Evolutionary conservation across 2,329 filamentous ascomycete genomes (phyloP), one percentile per base, ranked within the genome.

Genomic region (Plectosphaerella cucumerina): DNA sequence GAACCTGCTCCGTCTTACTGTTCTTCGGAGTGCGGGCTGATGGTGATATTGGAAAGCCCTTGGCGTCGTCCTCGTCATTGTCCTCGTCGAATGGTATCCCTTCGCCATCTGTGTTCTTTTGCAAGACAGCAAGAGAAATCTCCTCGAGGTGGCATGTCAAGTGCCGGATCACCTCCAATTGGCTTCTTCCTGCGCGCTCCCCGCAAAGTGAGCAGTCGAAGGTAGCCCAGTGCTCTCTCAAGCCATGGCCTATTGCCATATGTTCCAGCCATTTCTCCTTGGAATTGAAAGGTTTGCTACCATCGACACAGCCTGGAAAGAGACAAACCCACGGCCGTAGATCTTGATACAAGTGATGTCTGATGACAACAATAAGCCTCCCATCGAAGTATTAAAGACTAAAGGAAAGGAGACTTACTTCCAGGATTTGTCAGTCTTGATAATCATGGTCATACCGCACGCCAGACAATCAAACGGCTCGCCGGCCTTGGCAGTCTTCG

Each of bases 81-180:
- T n/a, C n/a, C n/a, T n/a, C n/a, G n/a, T n/a, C n/a, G n/a, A n/a
- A n/a, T n/a, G n/a, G n/a, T n/a, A n/a, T n/a, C n/a, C n/a, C n/a
- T n/a, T n/a, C n/a, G n/a, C n/a, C n/a, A n/a, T n/a, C n/a, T n/a
- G n/a, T n/a, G n/a, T n/a, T n/a, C n/a, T n/a, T n/a, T n/a, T n/a
- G n/a, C n/a, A n/a, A n/a, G n/a, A n/a, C n/a, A n/a, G n/a, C 44
- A 2, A 51, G 37, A 22, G 49, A 51, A 4, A 51, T 48, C 26
- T 51, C 49, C 23, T 51, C 49, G 4, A 51, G 20, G 12, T 51
- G 49, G 15, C n/a, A n/a, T 5, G 37, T n/a, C 4, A 51, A 14
- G 18, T 51, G 49, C 8, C 22, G 34, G n/a, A 51, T 11, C n/a
- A n/a, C n/a, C n/a, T n/a, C n/a, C n/a, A 10, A 50, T 43, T 17